These are phyloP conservation scores for Hanseniaspora jakobsenii DNA, from an alignment of 805 yeast genomes.

Conservation along the genomic window DNA sequence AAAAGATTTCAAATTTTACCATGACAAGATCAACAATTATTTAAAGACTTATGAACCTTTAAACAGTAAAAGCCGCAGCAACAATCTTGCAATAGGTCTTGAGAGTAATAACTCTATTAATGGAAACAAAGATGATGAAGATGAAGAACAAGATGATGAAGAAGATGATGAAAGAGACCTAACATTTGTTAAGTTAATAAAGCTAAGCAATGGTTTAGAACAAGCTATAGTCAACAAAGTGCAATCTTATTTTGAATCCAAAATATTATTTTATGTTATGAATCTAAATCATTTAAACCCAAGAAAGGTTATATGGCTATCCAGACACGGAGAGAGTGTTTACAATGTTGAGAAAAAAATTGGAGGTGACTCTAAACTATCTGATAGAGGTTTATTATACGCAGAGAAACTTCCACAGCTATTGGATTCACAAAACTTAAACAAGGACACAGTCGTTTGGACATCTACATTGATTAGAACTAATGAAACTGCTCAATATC, in stretches of 20 bases:
- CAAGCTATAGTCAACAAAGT: conserved; percentile 82
- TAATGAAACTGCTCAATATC: conserved; percentile 75
- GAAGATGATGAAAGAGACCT: conserved; percentile 42
- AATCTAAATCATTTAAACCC: conserved; percentile 79
- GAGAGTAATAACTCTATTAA: too few relatives aligned
- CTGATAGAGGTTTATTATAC: conserved; percentile 73
- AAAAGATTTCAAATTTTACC: conserved; percentile 42
- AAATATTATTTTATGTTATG: conserved; percentile 93
- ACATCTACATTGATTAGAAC: conserved; percentile 86
- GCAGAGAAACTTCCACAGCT: conserved; percentile 70
- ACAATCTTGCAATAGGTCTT: too few relatives aligned
- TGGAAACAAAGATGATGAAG: too few relatives aligned
- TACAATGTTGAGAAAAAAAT: conserved; percentile 88
- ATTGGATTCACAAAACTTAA: conserved; percentile 47
- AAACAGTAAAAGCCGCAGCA: too few relatives aligned
- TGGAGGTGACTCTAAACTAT: conserved; percentile 85
- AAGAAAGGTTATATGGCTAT: conserved; percentile 70
- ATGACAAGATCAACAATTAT: conserved; percentile 58
- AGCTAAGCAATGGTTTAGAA: conserved; percentile 47
- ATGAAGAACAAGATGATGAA: too few relatives aligned
- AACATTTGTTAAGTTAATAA: conserved; percentile 77
- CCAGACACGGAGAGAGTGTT: conserved; percentile 91
- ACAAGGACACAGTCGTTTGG: conserved; percentile 69
- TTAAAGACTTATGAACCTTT: conserved; percentile 68
- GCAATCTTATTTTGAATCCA: conserved; percentile 75